Percentiles rank a stretch among this genome's conserved stretches.
Evolutionary conservation across 805 yeast genomes (phyloP).

Genomic region (Saccharomycopsis malanga): DNA sequence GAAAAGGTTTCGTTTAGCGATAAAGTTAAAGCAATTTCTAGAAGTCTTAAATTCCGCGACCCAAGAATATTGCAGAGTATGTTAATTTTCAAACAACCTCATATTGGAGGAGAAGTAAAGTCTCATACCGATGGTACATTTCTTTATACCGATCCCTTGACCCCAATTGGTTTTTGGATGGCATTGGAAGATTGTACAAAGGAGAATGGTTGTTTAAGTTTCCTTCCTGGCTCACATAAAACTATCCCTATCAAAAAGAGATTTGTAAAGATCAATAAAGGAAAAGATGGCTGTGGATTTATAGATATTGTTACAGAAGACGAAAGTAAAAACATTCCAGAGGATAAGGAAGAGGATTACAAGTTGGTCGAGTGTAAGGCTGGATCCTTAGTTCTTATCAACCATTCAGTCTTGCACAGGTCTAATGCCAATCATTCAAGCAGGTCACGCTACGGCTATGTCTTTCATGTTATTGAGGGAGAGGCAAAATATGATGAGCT

Average conservation of each 20-base stretch:
- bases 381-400: conserved; percentile 64
- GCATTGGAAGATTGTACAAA: conserved; percentile 68
- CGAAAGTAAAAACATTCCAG: conserved; percentile 23
- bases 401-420: conserved; percentile 65
- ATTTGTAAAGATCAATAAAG: conserved; percentile 47
- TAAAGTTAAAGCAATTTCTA: conserved; percentile 45
- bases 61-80: conserved; percentile 73
- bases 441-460: conserved; percentile 64
- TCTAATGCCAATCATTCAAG: conserved; percentile 52
- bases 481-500: conserved; percentile 47
- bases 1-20: conserved; percentile 42
- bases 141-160: conserved; percentile 61
- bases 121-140: conserved; percentile 73
- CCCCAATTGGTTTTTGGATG: conserved; percentile 76
- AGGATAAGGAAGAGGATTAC: conserved; percentile 38
- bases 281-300: conserved; percentile 48
- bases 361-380: conserved; percentile 55
- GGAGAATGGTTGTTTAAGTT: conserved; percentile 63
- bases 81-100: conserved; percentile 75
- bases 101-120: conserved; percentile 67
- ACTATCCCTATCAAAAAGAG: conserved; percentile 49
- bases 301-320: conserved; percentile 27
- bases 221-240: conserved; percentile 65
- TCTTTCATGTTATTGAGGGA: conserved; percentile 77
- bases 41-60: conserved; percentile 46